Evolutionary conservation across 805 yeast genomes (phyloP), one percentile per base, ranked within the genome.

Genomic region (Pichia californica): DNA sequence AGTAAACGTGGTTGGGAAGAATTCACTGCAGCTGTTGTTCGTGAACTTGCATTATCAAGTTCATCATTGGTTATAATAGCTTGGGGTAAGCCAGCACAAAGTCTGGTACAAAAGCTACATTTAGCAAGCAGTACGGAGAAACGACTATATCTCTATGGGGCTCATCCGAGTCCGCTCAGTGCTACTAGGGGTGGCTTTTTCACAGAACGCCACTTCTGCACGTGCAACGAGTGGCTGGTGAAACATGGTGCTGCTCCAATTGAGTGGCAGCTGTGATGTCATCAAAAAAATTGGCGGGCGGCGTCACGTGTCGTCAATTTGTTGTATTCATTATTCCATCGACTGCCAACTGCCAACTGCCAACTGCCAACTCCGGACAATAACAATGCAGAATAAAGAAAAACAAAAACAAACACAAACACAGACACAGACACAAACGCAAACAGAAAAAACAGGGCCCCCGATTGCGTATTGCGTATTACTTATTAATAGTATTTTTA

Each of bases 121-220:
- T 36, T 55, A 4, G 9, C 23, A 3, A 13, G n/a, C 6, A 5
- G 6, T 5, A 27, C 30, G 7, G 13, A 27, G 6, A 5, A 11
- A 19, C 15, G 15, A 16, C 54, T 73, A 33, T 76, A 86, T 0
- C 63, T 93, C 23, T 74, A 73, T 48, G 71, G 88, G 0, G 97
- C 88, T 0, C 99, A 93, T 63, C 99, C 99, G 1, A 84, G 95
- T 23, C 99, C 99, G 1, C 66, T 93, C 39, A 84, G 95, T 49
- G 99, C 99, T n/a, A 8, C 18, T 0, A 72, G 83, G 16, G 67
- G 94, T 34, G 96, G 93, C 2, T 93, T 84, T 61, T 89, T 91
- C 14, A 40, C 28, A 2, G 20, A 23, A 13, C 31, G 38, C 4
- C 43, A 44, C 11, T 44, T 44, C 13, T 10, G 25, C 7, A 13